Conservation (phyloP, 768 basidiomycete genomes). For the Gymnopilus junonius region DNA sequence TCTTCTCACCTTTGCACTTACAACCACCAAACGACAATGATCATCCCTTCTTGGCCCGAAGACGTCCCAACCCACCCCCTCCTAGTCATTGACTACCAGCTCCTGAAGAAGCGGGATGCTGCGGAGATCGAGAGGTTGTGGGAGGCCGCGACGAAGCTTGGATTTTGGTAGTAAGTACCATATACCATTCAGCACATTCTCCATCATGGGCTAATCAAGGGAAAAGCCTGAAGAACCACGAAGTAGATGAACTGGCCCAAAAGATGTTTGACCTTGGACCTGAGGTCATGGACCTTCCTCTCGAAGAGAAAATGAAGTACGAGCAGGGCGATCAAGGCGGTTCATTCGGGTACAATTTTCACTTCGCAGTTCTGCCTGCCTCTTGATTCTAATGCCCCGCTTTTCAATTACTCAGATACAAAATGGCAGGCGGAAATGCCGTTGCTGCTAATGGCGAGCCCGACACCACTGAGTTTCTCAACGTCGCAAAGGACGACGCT, state of each 20-base stretch:
- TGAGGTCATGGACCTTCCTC: slow-evolving; percentile 54
- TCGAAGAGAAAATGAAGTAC: slow-evolving; percentile 61
- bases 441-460: slow-evolving; percentile 60
- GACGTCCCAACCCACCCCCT: slow-evolving; percentile 58
- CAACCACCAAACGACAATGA: slow-evolving; percentile 9
- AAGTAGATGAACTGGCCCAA: slow-evolving; percentile 48
- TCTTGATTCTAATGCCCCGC: not conserved
- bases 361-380: not conserved
- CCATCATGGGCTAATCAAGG: not conserved
- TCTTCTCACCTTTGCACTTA: not conserved
- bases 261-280: slow-evolving; percentile 61
- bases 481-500: slow-evolving; percentile 71
- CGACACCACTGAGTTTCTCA: slow-evolving; percentile 70
- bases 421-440: slow-evolving; percentile 65
- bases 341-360: slow-evolving; percentile 37
- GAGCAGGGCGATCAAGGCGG: slow-evolving; percentile 58
- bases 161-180: slow-evolving; percentile 68
- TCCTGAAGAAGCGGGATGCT: slow-evolving; percentile 44
- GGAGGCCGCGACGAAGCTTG: slow-evolving; percentile 59
- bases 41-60: slow-evolving; percentile 50
- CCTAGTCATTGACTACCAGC: slow-evolving; percentile 56
- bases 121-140: slow-evolving; percentile 56
- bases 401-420: slow-evolving; percentile 44
- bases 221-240: slow-evolving; percentile 57
- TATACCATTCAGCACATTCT: not conserved